Percentiles rank a stretch among this genome's conserved stretches.
phyloP scores from a whole-genome alignment of 2,329 filamentous ascomycete genomes.

The Zasmidium angulare region DNA sequence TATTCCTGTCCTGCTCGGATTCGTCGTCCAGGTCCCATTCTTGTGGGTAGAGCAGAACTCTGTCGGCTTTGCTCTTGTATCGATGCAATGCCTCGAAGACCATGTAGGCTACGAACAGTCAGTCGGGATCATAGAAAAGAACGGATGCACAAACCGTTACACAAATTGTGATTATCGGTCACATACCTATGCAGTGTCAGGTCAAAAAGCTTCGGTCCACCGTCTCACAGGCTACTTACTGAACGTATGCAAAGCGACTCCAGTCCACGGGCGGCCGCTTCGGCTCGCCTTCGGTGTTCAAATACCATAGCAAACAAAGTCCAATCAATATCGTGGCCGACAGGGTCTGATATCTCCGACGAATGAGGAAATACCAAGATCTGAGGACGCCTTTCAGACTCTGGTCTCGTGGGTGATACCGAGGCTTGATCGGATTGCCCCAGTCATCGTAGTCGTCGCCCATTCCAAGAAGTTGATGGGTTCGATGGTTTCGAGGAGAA shows the following conservation, averaged over 20 bases:
- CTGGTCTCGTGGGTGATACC: conserved; percentile 16
- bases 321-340: conserved; percentile 18
- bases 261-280: conserved; percentile 15
- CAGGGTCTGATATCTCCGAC: conserved; percentile 17
- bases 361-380: conserved; percentile 10
- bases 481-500: background rate
- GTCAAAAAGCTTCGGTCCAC: background rate
- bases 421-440: conserved; percentile 23
- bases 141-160: conserved; percentile 1
- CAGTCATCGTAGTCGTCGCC: conserved; percentile 25
- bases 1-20: conserved; percentile 38
- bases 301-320: conserved; percentile 19
- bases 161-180: conserved; percentile 25
- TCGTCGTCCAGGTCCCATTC: conserved; percentile 37
- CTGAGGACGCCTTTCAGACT: conserved; percentile 15
- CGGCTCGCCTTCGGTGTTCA: conserved; percentile 3
- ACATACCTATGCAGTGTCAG: conserved; percentile 20
- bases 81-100: conserved; percentile 45
- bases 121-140: background rate
- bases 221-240: conserved; percentile 14
- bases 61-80: conserved; percentile 46
- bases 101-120: conserved; percentile 30
- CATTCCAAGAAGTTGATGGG: conserved; percentile 10
- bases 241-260: conserved; percentile 25
- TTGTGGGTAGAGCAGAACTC: conserved; percentile 47